Base-by-base conservation (phyloP, 257 asterid species). In the Nicotiana tabacum region DNA sequence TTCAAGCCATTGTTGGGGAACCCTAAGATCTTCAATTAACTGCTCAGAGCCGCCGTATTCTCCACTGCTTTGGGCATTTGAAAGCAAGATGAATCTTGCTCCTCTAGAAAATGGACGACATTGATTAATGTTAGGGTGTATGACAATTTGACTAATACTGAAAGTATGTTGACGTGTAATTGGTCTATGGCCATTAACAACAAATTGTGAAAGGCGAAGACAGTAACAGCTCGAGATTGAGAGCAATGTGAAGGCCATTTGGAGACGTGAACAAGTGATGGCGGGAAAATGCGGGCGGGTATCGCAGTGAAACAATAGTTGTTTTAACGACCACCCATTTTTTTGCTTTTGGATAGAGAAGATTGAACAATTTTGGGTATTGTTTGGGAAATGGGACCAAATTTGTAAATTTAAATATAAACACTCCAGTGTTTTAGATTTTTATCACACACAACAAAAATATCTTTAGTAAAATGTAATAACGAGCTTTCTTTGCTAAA, bases 1-100 rank as follows among this genome's bases (percentile, higher is more conserved):
- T 46, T 93, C 92, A 82, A 89, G 69, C 98, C 98, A 95, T 17
- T 87, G 89, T 86, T 72, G 81, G 17, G 98, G 98, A 78, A 95
- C 96, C 83, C 87, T 90, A 76, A 95, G 96, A 67, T 88, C 92
- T 68, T 93, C 88, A 82, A 90, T 76, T 10, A 86, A 77, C 82
- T 81, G 85, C 67, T 83, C 84, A n/a, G 77, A 53, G 27, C 84
- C 86, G 67, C 84, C 89, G 72, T 82, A 91, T 12, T 82, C 84
- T 66, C 82, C 90, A 60, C 78, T 56, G 77, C 81, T 84, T 85
- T 65, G 89, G 57, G 87, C 76, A 43, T 30, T 81, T 48, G 88
- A 84, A 84, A 80, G 83, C 15, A 82, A 78, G n/a, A 43, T 8
- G 51, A 53, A 3, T 30, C 35, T 51, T 74, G 65, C 51, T 35